Evolutionary conservation across 2,329 filamentous ascomycete genomes (phyloP), one percentile per base, ranked within the genome.

Genomic region (Phialophora chinensis): DNA sequence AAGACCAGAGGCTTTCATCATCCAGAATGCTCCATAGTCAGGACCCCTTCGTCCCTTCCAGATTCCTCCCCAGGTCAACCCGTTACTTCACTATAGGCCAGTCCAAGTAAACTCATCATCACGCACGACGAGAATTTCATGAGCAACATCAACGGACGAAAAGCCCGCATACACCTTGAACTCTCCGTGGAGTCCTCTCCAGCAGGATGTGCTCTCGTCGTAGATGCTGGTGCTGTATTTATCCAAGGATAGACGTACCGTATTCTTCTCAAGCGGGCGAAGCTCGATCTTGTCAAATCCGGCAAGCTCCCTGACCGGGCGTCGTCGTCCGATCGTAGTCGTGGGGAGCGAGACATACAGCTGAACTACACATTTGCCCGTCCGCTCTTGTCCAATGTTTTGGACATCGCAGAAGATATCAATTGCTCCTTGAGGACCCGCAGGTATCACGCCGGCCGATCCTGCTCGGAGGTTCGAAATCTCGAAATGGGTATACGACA

Each of bases 401-500:
- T 20, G 12, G 2, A 67, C 33, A 7, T 53, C 38, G 2, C 61
- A 17, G 7, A 35, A 35, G 12, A 67, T 27, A 10, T 4, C 14
- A 25, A 47, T 47, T 20, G 14, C 23, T 47, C 4, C 4, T 17
- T 47, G 14, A 5, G 42, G 20, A 2, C n/a, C 31, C 4, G n/a
- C 50, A 20, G 11, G 23, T n/a, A 10, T 29, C 8, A 25, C 4
- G n/a, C 31, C n/a, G 10, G 31, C 23, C 27, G 27, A 27, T 7
- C 53, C 33, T 29, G n/a, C 6, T 17, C 23, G 17, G 14, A 54
- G n/a, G 5, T 53, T 52, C 11, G 17, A 11, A 27, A 65, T 56
- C 20, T 23, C 29, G 75, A 94, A 94, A 0, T 80, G 86, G 0
- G 91, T 93, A 78, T 93, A 94, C 11, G 88, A 90, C 1, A 95